Evolutionary conservation across 2,329 filamentous ascomycete species (phyloP), one percentile per base, ranked within the genome.

Genomic region (Trichoderma citrinoviride): DNA sequence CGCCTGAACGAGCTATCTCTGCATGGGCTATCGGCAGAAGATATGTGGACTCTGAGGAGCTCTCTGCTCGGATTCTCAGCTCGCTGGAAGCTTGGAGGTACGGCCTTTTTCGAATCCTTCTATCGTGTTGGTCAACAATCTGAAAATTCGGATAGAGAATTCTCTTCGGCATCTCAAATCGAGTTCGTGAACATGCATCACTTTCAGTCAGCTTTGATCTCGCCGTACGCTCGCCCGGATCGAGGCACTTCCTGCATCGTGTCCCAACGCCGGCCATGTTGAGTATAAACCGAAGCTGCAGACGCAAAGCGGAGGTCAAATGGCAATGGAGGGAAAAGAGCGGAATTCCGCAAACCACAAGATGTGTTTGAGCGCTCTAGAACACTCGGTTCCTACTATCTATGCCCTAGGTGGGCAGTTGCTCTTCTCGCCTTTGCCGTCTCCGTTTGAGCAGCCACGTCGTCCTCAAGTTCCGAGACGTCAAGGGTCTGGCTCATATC

Each of bases 1-100:
- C 57, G 52, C 21, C n/a, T 61, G 14, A 23, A 43, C 15, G 44
- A 43, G 17, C 44, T 61, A 10, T 47, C 46, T 27, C 8, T 10
- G 14, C 46, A 52, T 15, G 57, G 57, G 3, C 17, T 61, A 43
- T 19, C 57, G 10, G 27, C 10, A 21, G 33, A 61, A 12, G 57
- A 61, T 17, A 50, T 27, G 33, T 19, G 23, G 23, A 37, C 10
- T 7, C 33, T 61, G 2, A 50, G 57, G 43, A 50, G 43, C 7
- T 50, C 57, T 29, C n/a, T 61, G 14, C 14, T 41, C 3, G 33
- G 14, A 19, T 61, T 61, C 46, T 41, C 57, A 29, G 8, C 12
- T 7, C 57, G 57, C 23, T 61, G 57, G 57, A 61, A 43, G 6
- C 33, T 61, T 21, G 46, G 46, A 29, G 46, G 57, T 52, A 52